These are phyloP conservation scores for Trichoderma aggressivum DNA, from an alignment of 2,329 filamentous ascomycete genomes.

Conservation along the genomic window DNA sequence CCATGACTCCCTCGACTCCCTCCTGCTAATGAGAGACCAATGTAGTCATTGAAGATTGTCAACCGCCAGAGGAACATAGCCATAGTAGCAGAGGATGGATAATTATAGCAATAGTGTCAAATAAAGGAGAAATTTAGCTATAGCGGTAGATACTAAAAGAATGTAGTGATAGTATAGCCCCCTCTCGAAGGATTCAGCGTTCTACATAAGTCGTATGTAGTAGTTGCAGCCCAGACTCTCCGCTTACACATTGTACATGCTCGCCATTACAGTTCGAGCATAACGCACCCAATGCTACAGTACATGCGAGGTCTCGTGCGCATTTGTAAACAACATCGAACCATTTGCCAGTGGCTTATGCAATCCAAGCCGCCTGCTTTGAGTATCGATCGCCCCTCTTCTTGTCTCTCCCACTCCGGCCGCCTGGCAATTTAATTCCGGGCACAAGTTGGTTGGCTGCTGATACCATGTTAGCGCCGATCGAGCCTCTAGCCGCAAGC, in stretches of 20 bases:
- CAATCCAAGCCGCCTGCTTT: neutral
- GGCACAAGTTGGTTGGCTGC: neutral
- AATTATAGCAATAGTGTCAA: no score
- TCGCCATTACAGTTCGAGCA: neutral
- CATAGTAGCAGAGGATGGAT: no score
- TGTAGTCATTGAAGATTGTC: neutral
- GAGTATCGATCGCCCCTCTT: neutral
- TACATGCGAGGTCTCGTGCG: neutral
- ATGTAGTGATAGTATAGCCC: neutral
- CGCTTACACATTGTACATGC: neutral
- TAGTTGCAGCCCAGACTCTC: neutral
- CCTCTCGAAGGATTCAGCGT: neutral
- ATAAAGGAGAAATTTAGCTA: neutral
- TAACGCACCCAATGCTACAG: neutral
- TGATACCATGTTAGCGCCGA: constrained; percentile 6
- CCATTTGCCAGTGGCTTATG: neutral
- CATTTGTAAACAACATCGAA: constrained; percentile 12
- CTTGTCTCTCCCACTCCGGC: neutral
- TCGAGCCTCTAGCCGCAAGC: constrained; percentile 13
- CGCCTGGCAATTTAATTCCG: neutral
- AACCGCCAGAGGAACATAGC: neutral
- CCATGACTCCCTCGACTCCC: neutral
- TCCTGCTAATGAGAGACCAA: neutral
- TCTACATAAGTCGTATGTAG: no score
- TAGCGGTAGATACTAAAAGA: neutral